phyloP scores from a whole-genome alignment of 2,329 filamentous ascomycete species.

The Colletotrichum euphorbiae region DNA sequence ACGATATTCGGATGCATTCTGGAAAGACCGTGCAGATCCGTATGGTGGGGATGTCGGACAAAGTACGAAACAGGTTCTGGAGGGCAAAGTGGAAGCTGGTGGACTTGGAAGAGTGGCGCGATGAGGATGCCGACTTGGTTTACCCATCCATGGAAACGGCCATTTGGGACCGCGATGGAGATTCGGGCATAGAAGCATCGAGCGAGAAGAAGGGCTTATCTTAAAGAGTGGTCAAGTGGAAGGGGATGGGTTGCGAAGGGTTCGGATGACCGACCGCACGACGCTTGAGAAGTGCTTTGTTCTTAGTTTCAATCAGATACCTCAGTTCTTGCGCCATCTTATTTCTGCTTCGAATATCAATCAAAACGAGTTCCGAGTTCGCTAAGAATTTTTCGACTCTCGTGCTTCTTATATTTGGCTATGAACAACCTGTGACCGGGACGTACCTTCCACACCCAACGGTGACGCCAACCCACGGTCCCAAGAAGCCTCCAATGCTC shows the following conservation, averaged over 20 bases:
- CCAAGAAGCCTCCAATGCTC: no score
- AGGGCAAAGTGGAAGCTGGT: conserved; percentile 51
- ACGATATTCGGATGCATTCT: conserved; percentile 61
- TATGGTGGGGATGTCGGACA: conserved; percentile 60
- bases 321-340: not conserved
- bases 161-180: conserved; percentile 36
- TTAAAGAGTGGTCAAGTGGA: no score
- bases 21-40: conserved; percentile 60
- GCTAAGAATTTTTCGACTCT: no score
- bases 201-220: conserved; percentile 27
- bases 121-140: conserved; percentile 36
- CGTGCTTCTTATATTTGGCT: no score
- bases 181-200: conserved; percentile 13
- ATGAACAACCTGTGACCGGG: no score
- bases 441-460: no score
- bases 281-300: not conserved
- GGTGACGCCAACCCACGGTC: no score
- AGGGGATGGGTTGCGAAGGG: no score
- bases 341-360: not conserved
- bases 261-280: no score
- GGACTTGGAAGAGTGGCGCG: conserved; percentile 33
- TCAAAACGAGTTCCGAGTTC: no score
- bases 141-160: conserved; percentile 35
- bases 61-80: conserved; percentile 54
- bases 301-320: not conserved